Evolutionary conservation across 495 filamentous ascomycete genomes (phyloP).

Genomic region (Penicillium canariense): DNA sequence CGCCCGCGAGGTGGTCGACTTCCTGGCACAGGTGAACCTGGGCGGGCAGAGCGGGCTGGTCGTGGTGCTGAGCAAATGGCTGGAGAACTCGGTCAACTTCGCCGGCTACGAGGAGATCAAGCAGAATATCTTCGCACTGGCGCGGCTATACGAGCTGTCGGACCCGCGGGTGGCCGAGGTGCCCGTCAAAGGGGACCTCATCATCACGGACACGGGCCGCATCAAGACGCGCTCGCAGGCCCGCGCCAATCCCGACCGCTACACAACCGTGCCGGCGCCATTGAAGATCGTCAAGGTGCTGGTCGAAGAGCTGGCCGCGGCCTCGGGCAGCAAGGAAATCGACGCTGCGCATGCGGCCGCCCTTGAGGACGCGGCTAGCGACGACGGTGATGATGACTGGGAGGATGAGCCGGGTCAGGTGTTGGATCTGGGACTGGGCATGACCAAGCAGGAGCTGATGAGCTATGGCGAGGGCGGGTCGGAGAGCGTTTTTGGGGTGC

Average conservation of each 20-base stretch:
- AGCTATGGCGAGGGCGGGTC: conserved; percentile 59
- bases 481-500: conserved; percentile 51
- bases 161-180: conserved; percentile 78
- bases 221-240: conserved; percentile 93
- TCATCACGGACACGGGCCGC: conserved; percentile 73
- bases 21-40: conserved; percentile 80
- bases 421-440: conserved; percentile 66
- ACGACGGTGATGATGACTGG: conserved; percentile 74
- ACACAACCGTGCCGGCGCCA: conserved; percentile 80
- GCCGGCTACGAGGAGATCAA: conserved; percentile 95
- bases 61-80: conserved; percentile 89
- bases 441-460: conserved; percentile 76
- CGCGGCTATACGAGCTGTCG: conserved; percentile 81
- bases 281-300: conserved; percentile 97
- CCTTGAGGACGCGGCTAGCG: conserved; percentile 55
- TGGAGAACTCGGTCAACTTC: conserved; percentile 94
- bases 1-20: conserved; percentile 86
- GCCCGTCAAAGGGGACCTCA: conserved; percentile 85
- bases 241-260: conserved; percentile 81
- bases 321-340: conserved; percentile 58
- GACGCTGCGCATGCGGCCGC: conserved; percentile 54
- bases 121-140: conserved; percentile 91
- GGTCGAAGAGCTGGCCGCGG: conserved; percentile 72
- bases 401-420: conserved; percentile 74
- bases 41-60: conserved; percentile 69